Evolutionary conservation across 352 stramenopile genomes (phyloP).

Genomic region (Pythium angustatum): DNA sequence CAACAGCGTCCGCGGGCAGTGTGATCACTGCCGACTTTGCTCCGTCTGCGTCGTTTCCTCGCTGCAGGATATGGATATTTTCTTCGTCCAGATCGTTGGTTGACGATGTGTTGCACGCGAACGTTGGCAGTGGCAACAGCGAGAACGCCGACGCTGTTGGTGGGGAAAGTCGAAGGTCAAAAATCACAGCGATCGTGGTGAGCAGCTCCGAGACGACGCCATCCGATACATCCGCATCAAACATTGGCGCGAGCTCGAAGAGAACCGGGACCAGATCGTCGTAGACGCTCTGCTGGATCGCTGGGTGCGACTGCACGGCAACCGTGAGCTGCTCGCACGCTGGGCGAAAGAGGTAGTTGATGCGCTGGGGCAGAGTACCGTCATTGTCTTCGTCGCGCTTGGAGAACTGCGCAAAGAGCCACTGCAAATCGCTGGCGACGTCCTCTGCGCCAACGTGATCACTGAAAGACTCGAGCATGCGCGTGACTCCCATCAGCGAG

Average conservation of each 20-base stretch:
- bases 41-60: conserved; percentile 15
- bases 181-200: conserved; percentile 51
- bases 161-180: conserved; percentile 52
- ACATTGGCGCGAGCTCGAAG: conserved; percentile 20
- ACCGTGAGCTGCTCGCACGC: conserved; percentile 66
- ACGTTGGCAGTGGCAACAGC: conserved; percentile 54
- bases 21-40: neutral
- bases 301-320: conserved; percentile 60
- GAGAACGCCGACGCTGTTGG: conserved; percentile 44
- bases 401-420: conserved; percentile 55
- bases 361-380: neutral
- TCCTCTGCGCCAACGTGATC: conserved; percentile 37
- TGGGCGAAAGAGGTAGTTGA: conserved; percentile 61
- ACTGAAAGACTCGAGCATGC: conserved; percentile 66
- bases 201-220: conserved; percentile 53
- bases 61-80: conserved; percentile 30
- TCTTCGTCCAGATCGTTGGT: conserved; percentile 43
- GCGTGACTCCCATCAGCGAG: conserved; percentile 65
- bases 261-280: conserved; percentile 52
- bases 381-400: conserved; percentile 24
- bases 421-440: conserved; percentile 50
- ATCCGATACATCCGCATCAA: conserved; percentile 34
- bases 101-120: conserved; percentile 41
- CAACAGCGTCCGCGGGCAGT: neutral
- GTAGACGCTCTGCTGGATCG: conserved; percentile 42